Evolutionary conservation across 495 filamentous ascomycete species (phyloP).

Genomic region (Penicillium chermesinum): DNA sequence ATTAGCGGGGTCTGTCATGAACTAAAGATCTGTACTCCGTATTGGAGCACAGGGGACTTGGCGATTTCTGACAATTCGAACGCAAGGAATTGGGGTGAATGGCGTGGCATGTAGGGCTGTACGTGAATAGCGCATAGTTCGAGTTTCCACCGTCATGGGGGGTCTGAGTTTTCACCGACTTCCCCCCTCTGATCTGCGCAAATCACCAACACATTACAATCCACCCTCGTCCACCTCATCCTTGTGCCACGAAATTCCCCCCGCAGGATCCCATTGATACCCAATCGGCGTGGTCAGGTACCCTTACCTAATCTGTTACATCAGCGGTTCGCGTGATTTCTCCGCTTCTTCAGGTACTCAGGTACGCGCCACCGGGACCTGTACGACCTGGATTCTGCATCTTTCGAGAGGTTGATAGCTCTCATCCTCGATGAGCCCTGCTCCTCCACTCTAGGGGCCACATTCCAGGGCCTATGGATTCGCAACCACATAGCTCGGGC

Average conservation of each 20-base stretch:
- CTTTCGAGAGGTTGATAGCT: slow-evolving; percentile 4
- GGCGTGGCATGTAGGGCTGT: no score
- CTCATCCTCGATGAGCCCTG: slow-evolving; percentile 10
- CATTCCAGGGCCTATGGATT: slow-evolving; percentile 34
- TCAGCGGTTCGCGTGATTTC: slow-evolving; percentile 7
- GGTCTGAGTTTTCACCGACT: no score
- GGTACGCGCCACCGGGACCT: neutral
- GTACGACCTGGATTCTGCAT: neutral
- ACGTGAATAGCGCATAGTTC: no score
- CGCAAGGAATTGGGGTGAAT: no score
- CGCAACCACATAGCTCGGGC: slow-evolving; percentile 25
- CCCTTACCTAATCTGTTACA: slow-evolving; percentile 1
- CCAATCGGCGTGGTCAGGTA: neutral
- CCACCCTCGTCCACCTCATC: no score
- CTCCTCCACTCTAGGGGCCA: slow-evolving; percentile 17
- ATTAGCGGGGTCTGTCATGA: no score
- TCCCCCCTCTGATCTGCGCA: no score
- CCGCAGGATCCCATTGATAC: neutral
- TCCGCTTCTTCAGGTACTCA: slow-evolving; percentile 1
- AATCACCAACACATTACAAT: no score
- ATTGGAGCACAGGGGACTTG: no score
- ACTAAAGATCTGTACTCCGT: no score
- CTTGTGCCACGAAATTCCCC: neutral
- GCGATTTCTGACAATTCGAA: no score
- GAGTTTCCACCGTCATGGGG: no score